A percentile compares a stretch with the other conserved stretches of the same genome.
These are phyloP conservation scores for Alternaria consortialis DNA, from an alignment of 2,329 filamentous ascomycete species.

Conservation along the genomic window DNA sequence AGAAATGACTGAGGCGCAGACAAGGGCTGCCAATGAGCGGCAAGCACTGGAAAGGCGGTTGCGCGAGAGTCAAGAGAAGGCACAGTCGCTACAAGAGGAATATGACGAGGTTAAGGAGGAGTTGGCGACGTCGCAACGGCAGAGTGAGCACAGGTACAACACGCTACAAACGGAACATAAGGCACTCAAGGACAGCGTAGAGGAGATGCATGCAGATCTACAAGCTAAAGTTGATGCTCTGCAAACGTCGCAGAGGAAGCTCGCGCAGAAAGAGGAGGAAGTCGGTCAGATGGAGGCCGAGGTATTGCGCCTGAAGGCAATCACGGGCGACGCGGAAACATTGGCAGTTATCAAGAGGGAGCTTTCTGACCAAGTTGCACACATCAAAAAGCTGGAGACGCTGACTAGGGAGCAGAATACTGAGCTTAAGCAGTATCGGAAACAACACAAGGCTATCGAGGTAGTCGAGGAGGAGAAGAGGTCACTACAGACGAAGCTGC, in stretches of 20 bases:
- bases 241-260: conserved; percentile 69
- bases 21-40: conserved; percentile 64
- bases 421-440: conserved; percentile 83
- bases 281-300: conserved; percentile 82
- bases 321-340: conserved; percentile 86
- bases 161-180: conserved; percentile 70
- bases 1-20: conserved; percentile 65
- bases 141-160: conserved; percentile 66
- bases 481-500: conserved; percentile 77
- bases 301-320: conserved; percentile 82
- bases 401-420: conserved; percentile 79
- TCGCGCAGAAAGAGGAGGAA: conserved; percentile 74
- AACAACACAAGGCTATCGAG: conserved; percentile 85
- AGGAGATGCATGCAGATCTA: conserved; percentile 68
- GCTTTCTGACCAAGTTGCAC: conserved; percentile 88
- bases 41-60: conserved; percentile 64
- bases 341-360: conserved; percentile 86
- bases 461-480: conserved; percentile 96
- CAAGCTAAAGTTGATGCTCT: conserved; percentile 65
- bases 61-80: conserved; percentile 70
- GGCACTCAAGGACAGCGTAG: conserved; percentile 65
- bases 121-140: conserved; percentile 73
- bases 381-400: conserved; percentile 84
- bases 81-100: conserved; percentile 79
- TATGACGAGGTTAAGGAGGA: conserved; percentile 82